Percentiles rank a stretch among this genome's conserved stretches.
Evolutionary conservation across 2,329 filamentous ascomycete species (phyloP).

Genomic region (Botrytis sinoallii): DNA sequence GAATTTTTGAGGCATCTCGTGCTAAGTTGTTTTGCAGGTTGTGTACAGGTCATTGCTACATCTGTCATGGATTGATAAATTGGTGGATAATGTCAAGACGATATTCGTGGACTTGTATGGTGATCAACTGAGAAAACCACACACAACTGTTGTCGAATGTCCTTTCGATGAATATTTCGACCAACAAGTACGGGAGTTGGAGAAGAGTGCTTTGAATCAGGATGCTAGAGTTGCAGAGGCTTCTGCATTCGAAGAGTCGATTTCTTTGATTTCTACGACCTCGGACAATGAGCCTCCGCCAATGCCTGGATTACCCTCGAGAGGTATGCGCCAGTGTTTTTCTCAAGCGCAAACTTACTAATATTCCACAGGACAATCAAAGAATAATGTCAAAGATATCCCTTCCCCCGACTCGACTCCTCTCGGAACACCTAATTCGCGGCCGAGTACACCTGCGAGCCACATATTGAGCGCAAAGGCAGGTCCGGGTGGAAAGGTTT

Average conservation of each 20-base stretch:
- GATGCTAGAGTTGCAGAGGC: slow-evolving; percentile 32
- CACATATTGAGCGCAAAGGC: slow-evolving; percentile 71
- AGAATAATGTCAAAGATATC: slow-evolving; percentile 34
- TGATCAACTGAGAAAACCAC: slow-evolving; percentile 76
- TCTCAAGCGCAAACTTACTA: background rate
- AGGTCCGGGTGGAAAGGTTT: slow-evolving; percentile 74
- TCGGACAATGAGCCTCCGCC: slow-evolving; percentile 49
- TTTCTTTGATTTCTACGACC: slow-evolving; percentile 25
- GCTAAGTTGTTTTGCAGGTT: slow-evolving; percentile 54
- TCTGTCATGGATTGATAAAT: slow-evolving; percentile 93
- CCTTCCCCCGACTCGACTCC: slow-evolving; percentile 60
- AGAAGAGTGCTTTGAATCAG: slow-evolving; percentile 48
- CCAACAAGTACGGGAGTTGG: slow-evolving; percentile 82
- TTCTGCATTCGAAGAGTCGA: slow-evolving; percentile 30
- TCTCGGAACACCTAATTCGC: slow-evolving; percentile 69
- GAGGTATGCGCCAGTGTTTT: slow-evolving; percentile 26
- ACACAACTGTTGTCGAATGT: slow-evolving; percentile 77
- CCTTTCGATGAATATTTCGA: slow-evolving; percentile 93
- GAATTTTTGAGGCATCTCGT: background rate
- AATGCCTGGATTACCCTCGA: slow-evolving; percentile 39
- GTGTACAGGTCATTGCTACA: slow-evolving; percentile 96
- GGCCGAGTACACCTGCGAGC: slow-evolving; percentile 70
- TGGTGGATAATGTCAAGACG: slow-evolving; percentile 90
- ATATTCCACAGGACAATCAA: slow-evolving; percentile 28
- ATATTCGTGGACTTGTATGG: slow-evolving; percentile 90